Percentiles rank a stretch among this genome's conserved stretches.
Evolutionary conservation across 257 asterid genomes (phyloP).

Genomic region (Thymus mandschuricus): DNA sequence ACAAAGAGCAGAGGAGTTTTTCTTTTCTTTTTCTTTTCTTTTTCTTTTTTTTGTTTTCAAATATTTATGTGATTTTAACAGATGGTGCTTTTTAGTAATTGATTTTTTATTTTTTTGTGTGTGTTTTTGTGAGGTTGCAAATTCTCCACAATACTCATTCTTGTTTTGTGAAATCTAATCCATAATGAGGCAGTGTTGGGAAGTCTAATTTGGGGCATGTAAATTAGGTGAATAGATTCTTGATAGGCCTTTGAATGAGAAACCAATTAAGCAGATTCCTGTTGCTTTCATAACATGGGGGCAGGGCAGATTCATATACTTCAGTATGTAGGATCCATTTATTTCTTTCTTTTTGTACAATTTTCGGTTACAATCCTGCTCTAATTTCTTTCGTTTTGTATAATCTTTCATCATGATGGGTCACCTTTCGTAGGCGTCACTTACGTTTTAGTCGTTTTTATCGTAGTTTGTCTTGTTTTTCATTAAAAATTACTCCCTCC

Average conservation of each 20-base stretch:
- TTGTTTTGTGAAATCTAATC: constrained; percentile 14
- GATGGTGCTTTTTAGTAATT: background rate
- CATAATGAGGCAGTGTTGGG: background rate
- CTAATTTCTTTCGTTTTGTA: no score
- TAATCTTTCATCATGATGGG: no score
- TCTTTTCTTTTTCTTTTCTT: no score
- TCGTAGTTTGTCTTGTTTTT: no score
- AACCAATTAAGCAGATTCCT: constrained; percentile 1
- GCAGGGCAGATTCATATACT: background rate
- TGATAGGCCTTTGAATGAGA: background rate
- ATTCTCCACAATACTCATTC: constrained; percentile 17
- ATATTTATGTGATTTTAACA: constrained; percentile 21
- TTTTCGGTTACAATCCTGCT: no score
- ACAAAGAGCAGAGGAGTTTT: no score
- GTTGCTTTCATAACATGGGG: constrained; percentile 10
- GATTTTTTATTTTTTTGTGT: background rate
- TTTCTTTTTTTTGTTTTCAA: background rate
- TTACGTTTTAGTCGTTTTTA: no score
- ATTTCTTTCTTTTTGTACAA: background rate
- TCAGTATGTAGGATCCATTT: background rate
- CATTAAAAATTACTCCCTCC: no score
- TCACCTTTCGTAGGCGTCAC: no score
- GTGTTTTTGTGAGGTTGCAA: constrained; percentile 26
- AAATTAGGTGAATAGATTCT: constrained; percentile 24
- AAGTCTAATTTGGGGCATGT: constrained; percentile 10